Percentiles rank a stretch among this genome's conserved stretches.
These are phyloP conservation scores for Hyparrhenia diplandra DNA, from an alignment of 176 grass and related monocot species.

Conservation along the genomic window DNA sequence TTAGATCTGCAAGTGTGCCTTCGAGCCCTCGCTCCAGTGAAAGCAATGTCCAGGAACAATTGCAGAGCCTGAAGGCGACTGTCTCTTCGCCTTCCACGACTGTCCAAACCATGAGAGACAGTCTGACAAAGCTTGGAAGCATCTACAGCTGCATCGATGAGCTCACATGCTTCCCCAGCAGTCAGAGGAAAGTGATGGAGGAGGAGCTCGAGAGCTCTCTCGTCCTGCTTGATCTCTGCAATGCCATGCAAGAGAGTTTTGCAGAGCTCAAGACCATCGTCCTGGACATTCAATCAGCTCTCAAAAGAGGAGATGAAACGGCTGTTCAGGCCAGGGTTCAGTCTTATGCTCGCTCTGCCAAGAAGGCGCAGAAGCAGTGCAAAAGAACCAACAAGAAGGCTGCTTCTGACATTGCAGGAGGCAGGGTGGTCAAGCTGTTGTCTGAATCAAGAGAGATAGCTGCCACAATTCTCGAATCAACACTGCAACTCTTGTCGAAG, in stretches of 20 bases:
- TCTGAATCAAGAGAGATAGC: constrained; percentile 6
- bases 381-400: background rate
- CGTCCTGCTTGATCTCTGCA: background rate
- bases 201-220: background rate
- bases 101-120: background rate
- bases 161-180: constrained; percentile 32
- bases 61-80: background rate
- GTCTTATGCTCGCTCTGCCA: background rate
- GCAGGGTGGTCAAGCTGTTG: background rate
- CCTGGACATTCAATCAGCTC: background rate
- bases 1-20: background rate
- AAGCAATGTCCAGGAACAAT: background rate
- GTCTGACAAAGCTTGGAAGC: constrained; percentile 10
- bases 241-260: background rate
- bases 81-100: background rate
- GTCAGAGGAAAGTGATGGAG: background rate
- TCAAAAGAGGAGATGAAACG: background rate
- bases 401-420: background rate
- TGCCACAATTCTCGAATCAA: background rate
- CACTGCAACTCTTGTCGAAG: background rate
- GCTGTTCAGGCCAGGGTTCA: background rate
- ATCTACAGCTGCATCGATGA: constrained; percentile 28
- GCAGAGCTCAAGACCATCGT: background rate
- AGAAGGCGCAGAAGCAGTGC: background rate
- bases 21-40: background rate